Evolutionary conservation across 768 basidiomycete species (phyloP), one percentile per base, ranked within the genome.

Genomic region (Leccinum sublutescens): DNA sequence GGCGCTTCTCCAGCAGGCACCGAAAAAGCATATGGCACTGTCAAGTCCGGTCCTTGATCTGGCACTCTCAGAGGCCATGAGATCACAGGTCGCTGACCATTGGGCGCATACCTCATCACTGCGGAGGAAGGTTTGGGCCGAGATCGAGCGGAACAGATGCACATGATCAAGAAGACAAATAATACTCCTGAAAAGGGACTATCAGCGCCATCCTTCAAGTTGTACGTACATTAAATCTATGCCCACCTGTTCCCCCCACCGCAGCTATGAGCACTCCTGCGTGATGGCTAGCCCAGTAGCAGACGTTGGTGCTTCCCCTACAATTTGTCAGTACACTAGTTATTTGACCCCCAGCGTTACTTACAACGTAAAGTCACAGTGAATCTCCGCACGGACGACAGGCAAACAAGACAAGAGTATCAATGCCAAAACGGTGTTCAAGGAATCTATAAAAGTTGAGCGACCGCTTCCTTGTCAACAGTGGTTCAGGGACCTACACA

Each of bases 401-500:
- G 66, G 61, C 27, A 66, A 52, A 48, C 33, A 36, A 38, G 58
- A 56, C 17, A 66, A 31, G 23, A 60, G 2, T 5, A 61, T 10
- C 43, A 64, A 51, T 14, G 40, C 27, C 25, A 34, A 57, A 33
- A 60, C n/a, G 2, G 31, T 19, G 34, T 38, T 49, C 50, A 54
- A 49, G 27, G 53, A 50, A 56, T 11, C 62, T 66, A 57, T 9
- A 12, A 2, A 33, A 11, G 19, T 40, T 66, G 25, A 60, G 6
- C n/a, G 4, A 9, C 27, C 19, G 34, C 33, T 14, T 19, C 21
- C n/a, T 19, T 19, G 14, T 29, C 43, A 17, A 48, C 5, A n/a
- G n/a, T 40, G 11, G 3, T 5, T 19, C 25, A 48, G 23, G 45
- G 48, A 66, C 64, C 4, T 48, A 63, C 64, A 55, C 64, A 66